phyloP scores from a whole-genome alignment of 306 rosid genomes.

The Quercus bicolor region DNA sequence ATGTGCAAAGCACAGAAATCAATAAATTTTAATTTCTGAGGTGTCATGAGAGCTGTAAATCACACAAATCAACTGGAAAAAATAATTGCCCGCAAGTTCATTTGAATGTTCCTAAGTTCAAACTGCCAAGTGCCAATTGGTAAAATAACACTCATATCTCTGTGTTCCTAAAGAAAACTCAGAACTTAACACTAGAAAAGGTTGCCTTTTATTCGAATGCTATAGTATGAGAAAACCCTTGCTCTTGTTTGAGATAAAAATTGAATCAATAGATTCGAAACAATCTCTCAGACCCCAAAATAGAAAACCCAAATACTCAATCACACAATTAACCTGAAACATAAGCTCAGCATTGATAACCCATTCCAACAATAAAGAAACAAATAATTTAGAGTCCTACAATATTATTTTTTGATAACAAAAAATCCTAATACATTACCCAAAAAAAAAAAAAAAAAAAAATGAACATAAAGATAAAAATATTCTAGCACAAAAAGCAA shows the following conservation, averaged over 20 bases:
- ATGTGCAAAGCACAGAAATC: background rate
- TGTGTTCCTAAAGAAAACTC: background rate
- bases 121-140: background rate
- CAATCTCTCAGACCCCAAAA: background rate
- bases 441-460: background rate
- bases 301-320: background rate
- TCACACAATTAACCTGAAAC: background rate
- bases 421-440: background rate
- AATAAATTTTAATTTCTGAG: background rate
- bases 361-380: background rate
- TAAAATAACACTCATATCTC: background rate
- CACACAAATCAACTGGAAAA: too few relatives aligned
- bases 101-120: background rate
- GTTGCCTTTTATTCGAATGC: background rate
- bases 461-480: background rate
- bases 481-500: background rate
- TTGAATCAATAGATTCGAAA: background rate
- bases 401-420: background rate
- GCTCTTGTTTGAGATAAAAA: background rate
- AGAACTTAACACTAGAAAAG: background rate
- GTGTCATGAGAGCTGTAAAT: too few relatives aligned
- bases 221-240: background rate
- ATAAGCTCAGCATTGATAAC: background rate
- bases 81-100: background rate
- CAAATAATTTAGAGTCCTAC: background rate